Percentiles rank a stretch among this genome's conserved stretches.
Conservation (phyloP, 495 filamentous ascomycete species). For the Penicillium cinerascens region DNA sequence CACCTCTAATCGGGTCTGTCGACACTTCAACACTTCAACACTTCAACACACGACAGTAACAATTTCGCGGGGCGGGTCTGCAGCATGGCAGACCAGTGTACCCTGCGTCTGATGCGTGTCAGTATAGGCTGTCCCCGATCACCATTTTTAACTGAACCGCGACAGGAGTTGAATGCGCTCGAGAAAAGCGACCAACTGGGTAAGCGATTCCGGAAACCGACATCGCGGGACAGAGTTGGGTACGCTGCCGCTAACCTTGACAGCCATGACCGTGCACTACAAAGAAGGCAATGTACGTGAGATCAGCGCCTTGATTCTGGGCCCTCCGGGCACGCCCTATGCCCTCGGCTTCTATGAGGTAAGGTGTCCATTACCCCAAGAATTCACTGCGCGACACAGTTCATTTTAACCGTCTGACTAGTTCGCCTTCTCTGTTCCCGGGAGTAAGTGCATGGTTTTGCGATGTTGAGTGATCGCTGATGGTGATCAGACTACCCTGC, state of each 20-base stretch:
- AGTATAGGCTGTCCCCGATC: neutral
- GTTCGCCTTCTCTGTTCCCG: constrained; percentile 38
- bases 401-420: constrained; percentile 2
- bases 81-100: constrained; percentile 17
- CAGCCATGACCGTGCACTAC: constrained; percentile 58
- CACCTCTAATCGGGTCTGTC: neutral
- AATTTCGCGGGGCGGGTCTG: too few species aligned
- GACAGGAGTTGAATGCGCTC: constrained; percentile 18
- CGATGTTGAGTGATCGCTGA: constrained; percentile 1
- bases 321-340: constrained; percentile 92
- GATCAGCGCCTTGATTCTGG: constrained; percentile 84
- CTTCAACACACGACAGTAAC: neutral
- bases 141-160: neutral
- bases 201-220: neutral
- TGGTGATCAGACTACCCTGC: constrained; percentile 72
- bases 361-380: constrained; percentile 7
- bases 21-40: too few species aligned
- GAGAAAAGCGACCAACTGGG: constrained; percentile 16
- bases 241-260: neutral
- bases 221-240: neutral
- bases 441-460: constrained; percentile 14
- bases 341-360: constrained; percentile 98
- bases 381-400: neutral
- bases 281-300: constrained; percentile 84
- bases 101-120: constrained; percentile 18